phyloP scores from a whole-genome alignment of 352 stramenopile genomes.

The Nothophytophthora sp. region DNA sequence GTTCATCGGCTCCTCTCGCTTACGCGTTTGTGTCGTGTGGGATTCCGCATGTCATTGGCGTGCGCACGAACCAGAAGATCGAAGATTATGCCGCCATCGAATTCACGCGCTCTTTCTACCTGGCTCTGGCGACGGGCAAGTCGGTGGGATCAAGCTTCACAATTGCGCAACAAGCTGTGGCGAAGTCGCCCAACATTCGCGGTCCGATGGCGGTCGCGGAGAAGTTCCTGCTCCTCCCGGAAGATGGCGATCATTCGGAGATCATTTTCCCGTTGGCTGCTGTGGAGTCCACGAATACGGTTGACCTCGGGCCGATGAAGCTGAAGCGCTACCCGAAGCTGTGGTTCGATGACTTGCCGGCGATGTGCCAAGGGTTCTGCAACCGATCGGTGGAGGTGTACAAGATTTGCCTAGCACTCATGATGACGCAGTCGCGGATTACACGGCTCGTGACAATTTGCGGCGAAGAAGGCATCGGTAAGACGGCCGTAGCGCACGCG shows the following conservation, averaged over 20 bases:
- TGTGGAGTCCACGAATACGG: constrained; percentile 38
- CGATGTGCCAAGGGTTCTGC: constrained; percentile 81
- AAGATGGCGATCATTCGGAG: constrained; percentile 77
- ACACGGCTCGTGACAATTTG: constrained; percentile 78
- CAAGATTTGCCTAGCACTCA: constrained; percentile 77
- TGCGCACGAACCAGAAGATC: constrained; percentile 85
- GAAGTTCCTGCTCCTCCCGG: constrained; percentile 80
- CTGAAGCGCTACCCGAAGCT: constrained; percentile 70
- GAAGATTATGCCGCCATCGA: constrained; percentile 87
- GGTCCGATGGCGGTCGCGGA: constrained; percentile 64
- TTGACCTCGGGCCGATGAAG: constrained; percentile 53
- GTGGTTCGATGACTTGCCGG: constrained; percentile 79
- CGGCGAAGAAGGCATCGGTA: constrained; percentile 76
- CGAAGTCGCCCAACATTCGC: constrained; percentile 78
- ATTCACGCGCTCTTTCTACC: constrained; percentile 86
- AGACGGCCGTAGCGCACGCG: constrained; percentile 72
- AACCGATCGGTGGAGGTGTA: constrained; percentile 81
- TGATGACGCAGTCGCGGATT: constrained; percentile 77
- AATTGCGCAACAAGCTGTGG: constrained; percentile 75
- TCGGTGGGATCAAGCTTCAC: constrained; percentile 67
- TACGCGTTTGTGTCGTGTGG: constrained; percentile 88
- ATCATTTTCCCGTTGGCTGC: constrained; percentile 77
- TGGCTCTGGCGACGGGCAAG: constrained; percentile 76
- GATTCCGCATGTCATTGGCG: constrained; percentile 91
- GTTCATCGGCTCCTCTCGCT: constrained; percentile 72